Evolutionary conservation across 192 early-diverging fungal genomes (phyloP).

Genomic region (Chytriomyces hyalinus): DNA sequence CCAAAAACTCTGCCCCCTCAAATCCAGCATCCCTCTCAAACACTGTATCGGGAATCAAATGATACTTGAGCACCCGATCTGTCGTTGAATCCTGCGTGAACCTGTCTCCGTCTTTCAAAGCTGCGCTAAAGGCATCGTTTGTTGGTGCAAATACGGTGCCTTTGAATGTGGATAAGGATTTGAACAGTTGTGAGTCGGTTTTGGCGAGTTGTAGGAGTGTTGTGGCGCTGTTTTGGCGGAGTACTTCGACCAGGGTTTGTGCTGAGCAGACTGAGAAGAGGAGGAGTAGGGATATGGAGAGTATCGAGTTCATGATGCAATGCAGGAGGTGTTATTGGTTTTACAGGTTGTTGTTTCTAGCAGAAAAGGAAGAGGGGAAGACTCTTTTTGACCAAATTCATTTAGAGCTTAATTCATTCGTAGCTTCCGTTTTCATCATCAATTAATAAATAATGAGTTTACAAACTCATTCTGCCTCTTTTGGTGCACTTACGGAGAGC

Average conservation of each 20-base stretch:
- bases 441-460: no score
- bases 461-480: no score
- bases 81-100: background rate
- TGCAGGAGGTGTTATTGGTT: no score
- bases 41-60: slow-evolving; percentile 15
- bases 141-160: slow-evolving; percentile 41
- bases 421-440: no score
- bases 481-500: no score
- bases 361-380: no score
- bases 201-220: slow-evolving; percentile 27
- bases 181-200: slow-evolving; percentile 6
- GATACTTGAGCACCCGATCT: background rate
- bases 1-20: slow-evolving; percentile 9
- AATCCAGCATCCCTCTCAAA: background rate
- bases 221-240: background rate
- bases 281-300: background rate
- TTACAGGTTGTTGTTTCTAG: no score
- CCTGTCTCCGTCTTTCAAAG: background rate
- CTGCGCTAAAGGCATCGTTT: slow-evolving; percentile 25
- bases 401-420: no score
- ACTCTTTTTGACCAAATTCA: no score
- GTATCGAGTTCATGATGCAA: background rate
- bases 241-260: slow-evolving; percentile 21
- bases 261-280: background rate
- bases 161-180: slow-evolving; percentile 14